Evolutionary conservation across 768 basidiomycete species (phyloP), one percentile per base, ranked within the genome.

Genomic region (Cystoderma amianthinum): DNA sequence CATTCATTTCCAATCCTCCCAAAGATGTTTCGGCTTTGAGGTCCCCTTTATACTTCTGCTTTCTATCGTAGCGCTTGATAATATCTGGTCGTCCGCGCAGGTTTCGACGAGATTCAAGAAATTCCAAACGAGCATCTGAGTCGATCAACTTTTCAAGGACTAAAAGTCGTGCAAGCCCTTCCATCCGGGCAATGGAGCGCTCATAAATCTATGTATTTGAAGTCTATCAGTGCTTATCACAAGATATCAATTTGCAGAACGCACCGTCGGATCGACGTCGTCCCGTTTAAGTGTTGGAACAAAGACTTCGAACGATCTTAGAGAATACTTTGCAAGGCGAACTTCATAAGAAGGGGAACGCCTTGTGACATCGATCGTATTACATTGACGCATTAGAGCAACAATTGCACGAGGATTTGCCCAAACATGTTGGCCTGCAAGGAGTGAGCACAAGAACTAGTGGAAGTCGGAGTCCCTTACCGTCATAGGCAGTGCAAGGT

Each of bases 331-430:
- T 15, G 74, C 61, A 6, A 80, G 65, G 2, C 79, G 68, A 19
- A 79, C 69, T 61, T 81, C 79, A 47, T 82, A 78, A 9, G 79
- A 81, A 1, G 78, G 78, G 2, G 78, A 80, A 24, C 79, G 67
- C n/a, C 78, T 62, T 4, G 75, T 74, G 61, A 78, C 68, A 50
- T 80, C 79, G 39, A 78, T 69, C 0, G 73, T 76, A 53, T 80
- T 80, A 59, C 69, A 68, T 52, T 82, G 78, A n/a, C 76, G 74
- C 72, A 82, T 81, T 70, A 74, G 70, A 20, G 79, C 72, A 9
- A 76, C 58, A 39, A 81, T 66, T 10, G 76, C 71, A 6, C 80
- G 68, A 3, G 80, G 80, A 46, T 73, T 79, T 3, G 74, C 78
- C 64, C 69, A 76, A 10, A 81, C 72, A n/a, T 68, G 73, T 38